Conservation (phyloP, 768 basidiomycete species). For the Pisolithus microcarpus region DNA sequence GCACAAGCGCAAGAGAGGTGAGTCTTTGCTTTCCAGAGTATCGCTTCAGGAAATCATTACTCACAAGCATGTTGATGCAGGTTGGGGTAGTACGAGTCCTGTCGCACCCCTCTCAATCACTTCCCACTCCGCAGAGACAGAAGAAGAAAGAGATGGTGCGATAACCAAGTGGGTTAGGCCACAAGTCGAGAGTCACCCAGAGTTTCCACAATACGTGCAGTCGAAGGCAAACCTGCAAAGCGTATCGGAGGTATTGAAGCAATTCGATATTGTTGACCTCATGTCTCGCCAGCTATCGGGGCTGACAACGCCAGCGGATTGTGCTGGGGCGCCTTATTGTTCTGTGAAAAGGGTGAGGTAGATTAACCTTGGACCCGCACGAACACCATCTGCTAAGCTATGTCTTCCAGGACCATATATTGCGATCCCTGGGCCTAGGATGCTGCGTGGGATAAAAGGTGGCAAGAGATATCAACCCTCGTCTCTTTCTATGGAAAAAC, state of each 20-base stretch:
- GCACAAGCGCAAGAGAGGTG: slow-evolving; percentile 7
- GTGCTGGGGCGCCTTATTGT: slow-evolving; percentile 26
- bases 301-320: slow-evolving; percentile 35
- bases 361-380: background rate
- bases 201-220: slow-evolving; percentile 42
- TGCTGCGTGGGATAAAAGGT: slow-evolving; percentile 38
- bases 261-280: slow-evolving; percentile 47
- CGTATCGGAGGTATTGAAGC: slow-evolving; percentile 36
- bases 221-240: slow-evolving; percentile 34
- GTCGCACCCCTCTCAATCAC: slow-evolving; percentile 18
- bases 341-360: slow-evolving; percentile 42
- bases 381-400: background rate
- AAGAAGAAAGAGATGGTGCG: slow-evolving; percentile 34
- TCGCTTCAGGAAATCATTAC: background rate
- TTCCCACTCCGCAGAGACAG: slow-evolving; percentile 26
- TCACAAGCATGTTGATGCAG: background rate
- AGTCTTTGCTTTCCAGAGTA: background rate
- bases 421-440: slow-evolving; percentile 42
- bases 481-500: slow-evolving; percentile 46
- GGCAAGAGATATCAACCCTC: slow-evolving; percentile 44
- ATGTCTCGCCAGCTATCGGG: slow-evolving; percentile 42
- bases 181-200: slow-evolving; percentile 37
- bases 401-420: slow-evolving; percentile 38
- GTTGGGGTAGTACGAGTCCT: background rate
- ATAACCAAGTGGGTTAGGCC: slow-evolving; percentile 39